A percentile compares a stretch with the other conserved stretches of the same genome.
phyloP scores from a whole-genome alignment of 805 yeast genomes.

The Sporopachydermia lactativora region DNA sequence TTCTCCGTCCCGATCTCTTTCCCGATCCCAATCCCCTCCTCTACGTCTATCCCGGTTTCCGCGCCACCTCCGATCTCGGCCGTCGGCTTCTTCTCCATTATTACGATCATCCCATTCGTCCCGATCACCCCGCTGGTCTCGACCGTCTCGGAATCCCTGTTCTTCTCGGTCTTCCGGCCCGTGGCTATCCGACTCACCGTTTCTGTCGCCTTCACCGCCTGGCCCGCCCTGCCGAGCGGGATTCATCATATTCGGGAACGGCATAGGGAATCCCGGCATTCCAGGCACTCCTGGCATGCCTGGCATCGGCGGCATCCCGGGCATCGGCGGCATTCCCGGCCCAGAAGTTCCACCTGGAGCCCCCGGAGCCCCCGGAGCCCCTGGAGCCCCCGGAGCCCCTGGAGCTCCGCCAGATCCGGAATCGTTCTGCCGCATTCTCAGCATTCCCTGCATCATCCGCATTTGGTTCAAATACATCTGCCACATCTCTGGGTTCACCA shows the following conservation, averaged over 20 bases:
- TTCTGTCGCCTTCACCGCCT: slow-evolving; percentile 7
- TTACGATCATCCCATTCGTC: slow-evolving; percentile 4
- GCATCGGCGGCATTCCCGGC: slow-evolving; percentile 4
- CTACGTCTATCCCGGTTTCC: slow-evolving; percentile 2
- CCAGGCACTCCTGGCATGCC: slow-evolving; percentile 10
- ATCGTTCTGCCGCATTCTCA: slow-evolving; percentile 29
- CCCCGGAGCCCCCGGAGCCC: slow-evolving; percentile 7
- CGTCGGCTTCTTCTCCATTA: slow-evolving; percentile 4
- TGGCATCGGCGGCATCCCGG: slow-evolving; percentile 11
- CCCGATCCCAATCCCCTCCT: slow-evolving; percentile 2
- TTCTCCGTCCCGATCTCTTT: slow-evolving; percentile 4
- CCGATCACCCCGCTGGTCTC: no score
- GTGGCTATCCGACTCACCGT: background rate
- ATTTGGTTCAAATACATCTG: slow-evolving; percentile 3
- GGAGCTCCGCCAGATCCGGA: slow-evolving; percentile 23
- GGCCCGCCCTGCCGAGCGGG: slow-evolving; percentile 2
- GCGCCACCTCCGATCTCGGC: slow-evolving; percentile 1
- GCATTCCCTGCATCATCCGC: slow-evolving; percentile 18
- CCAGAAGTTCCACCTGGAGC: slow-evolving; percentile 6
- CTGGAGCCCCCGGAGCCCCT: slow-evolving; percentile 18
- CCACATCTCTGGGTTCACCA: slow-evolving; percentile 1
- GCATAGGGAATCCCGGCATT: slow-evolving; percentile 8
- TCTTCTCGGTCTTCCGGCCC: no score
- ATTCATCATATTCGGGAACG: slow-evolving; percentile 2
- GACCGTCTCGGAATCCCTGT: no score